Evolutionary conservation across 2,329 filamentous ascomycete genomes (phyloP), one percentile per base, ranked within the genome.

Genomic region (Emericellopsis cladophorae): DNA sequence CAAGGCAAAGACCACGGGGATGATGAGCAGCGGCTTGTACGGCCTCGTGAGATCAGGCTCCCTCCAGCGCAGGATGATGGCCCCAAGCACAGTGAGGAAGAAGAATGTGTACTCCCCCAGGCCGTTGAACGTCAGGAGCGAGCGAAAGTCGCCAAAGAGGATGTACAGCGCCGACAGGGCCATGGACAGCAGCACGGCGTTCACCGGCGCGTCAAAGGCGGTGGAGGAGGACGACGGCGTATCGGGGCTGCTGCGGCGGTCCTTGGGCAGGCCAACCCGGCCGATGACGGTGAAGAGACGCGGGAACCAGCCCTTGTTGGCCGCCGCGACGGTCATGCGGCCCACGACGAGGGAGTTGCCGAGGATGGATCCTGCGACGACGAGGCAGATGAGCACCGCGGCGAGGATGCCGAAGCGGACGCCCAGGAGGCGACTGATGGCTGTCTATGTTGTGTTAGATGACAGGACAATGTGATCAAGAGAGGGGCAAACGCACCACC

Each of bases 51-150:
- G 58, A 0, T 58, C 53, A 0, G 76, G 76, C 51, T 80, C 74
- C 1, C 71, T 65, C 42, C 66, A 66, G 11, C 76, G 67, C 35
- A 81, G 55, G 14, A 79, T 57, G 9, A 79, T 60, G 2, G 74
- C 68, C 0, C 76, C 76, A 0, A 79, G 49, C 0, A 79, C 75
- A 0, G 76, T 75, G 24, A 79, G 61, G 49, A 80, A 76, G 58
- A 80, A 80, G 55, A 80, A 81, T 0, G 76, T 69, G 51, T 75
- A 80, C 48, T 76, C 72, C 12, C 70, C 72, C 4, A 76, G 56
- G 0, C 73, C 73, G 40, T 75, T 76, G 47, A 77, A 77, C 0
- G 74, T 79, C 10, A 81, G 50, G 0, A 81, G 66, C 1, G 72
- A 69, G 29, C 76, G 67, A 58, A 81, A 80, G 53, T 66, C 74